These are phyloP conservation scores for Russula lepida DNA, from an alignment of 768 basidiomycete species.

Conservation along the genomic window DNA sequence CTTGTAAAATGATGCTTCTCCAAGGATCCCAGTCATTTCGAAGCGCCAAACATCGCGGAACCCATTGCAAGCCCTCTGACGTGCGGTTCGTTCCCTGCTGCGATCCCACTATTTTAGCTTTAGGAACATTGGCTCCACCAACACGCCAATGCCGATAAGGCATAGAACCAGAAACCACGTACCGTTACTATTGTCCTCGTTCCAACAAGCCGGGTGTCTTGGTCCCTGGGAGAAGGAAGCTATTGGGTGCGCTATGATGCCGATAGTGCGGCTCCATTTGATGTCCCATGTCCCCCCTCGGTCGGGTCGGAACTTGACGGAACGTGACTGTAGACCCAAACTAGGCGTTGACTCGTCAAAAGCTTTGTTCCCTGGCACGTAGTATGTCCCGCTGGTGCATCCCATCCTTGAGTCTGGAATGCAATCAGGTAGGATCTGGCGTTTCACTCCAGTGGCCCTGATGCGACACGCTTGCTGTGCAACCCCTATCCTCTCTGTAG, in stretches of 20 bases:
- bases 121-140: neutral
- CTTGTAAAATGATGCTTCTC: neutral
- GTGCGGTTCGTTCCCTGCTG: neutral
- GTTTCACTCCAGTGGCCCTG: neutral
- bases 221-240: neutral
- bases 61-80: neutral
- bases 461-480: neutral
- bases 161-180: neutral
- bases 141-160: neutral
- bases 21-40: neutral
- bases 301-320: neutral
- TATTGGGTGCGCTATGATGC: neutral
- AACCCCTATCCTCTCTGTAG: conserved; percentile 2
- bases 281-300: neutral
- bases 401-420: neutral
- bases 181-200: neutral
- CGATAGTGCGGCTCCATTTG: conserved; percentile 4
- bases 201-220: neutral
- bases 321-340: neutral
- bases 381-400: neutral
- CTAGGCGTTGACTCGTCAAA: neutral
- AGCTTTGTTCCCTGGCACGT: neutral
- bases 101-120: neutral
- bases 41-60: neutral
- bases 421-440: neutral